Base-by-base conservation (phyloP, 495 filamentous ascomycete species). In the Hypoxylon fuscum region DNA sequence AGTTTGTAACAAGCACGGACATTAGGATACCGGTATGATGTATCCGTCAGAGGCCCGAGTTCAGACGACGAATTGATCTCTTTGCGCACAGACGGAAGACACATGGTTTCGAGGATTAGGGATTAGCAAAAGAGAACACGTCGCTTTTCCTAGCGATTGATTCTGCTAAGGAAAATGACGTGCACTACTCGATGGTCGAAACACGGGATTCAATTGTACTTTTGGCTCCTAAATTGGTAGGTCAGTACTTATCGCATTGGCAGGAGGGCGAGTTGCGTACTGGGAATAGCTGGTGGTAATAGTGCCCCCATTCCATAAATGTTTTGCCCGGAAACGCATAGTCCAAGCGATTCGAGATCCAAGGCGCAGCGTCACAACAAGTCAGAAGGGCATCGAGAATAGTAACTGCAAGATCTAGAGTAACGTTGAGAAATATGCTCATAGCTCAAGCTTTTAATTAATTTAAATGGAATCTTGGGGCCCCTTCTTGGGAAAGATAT, bases 351-450 rank as follows among this genome's bases (percentile, higher is more conserved):
- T 38, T 55, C 55, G 50, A 14, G 15, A 40, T 1, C 18, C 14
- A 5, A 47, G 61, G 54, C 49, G 49, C 42, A 43, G 43, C 25
- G 32, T 38, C 42, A 40, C 45, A 35, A 57, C 48, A 49, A 14
- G 38, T 54, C 61, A 22, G 42, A 17, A 44, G 23, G 14, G 35
- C 31, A 45, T 59, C 40, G 29, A 55, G 37, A 49, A 46, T 49
- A 38, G 54, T 32, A 44, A 27, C 61, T 52, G 51, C 29, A 15
- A 64, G 54, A 50, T 48, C 61, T 31, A 42, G 61, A 17, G 34
- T 37, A 14, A 5, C 11, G 5, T n/a, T 37, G n/a, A 15, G n/a
- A 15, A 15, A 40, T n/a, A 40, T 40, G 15, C 37, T 5, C 37
- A 5, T 3, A 17, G 37, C 14, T 34, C 38, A 29, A 21, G 18